These are phyloP conservation scores for Castanea mollissima DNA, from an alignment of 306 rosid species.

Conservation along the genomic window DNA sequence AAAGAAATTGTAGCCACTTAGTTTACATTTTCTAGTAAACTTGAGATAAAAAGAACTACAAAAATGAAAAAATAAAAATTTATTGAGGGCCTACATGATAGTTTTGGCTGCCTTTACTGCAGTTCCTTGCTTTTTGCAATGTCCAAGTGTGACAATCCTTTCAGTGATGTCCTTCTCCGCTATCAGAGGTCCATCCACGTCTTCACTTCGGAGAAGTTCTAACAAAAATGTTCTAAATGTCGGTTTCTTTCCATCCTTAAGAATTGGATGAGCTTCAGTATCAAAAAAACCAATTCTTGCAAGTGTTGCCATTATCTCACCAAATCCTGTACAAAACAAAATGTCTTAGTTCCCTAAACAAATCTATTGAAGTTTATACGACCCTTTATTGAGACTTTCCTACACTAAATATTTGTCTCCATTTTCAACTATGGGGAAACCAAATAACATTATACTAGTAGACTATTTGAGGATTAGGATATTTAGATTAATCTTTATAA, in stretches of 20 bases:
- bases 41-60: constrained; percentile 10
- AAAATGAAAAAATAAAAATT: background rate
- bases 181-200: constrained; percentile 27
- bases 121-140: constrained; percentile 60
- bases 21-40: background rate
- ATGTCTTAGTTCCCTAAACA: constrained; percentile 17
- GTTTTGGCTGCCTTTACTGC: constrained; percentile 79
- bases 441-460: background rate
- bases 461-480: background rate
- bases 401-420: background rate
- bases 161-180: constrained; percentile 60
- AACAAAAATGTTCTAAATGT: constrained; percentile 60
- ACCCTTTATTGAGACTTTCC: background rate
- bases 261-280: constrained; percentile 53
- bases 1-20: background rate
- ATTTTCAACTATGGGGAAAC: background rate
- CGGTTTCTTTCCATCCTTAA: constrained; percentile 50
- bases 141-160: constrained; percentile 50
- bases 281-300: constrained; percentile 75
- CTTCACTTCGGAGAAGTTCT: constrained; percentile 53
- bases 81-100: constrained; percentile 49
- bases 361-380: background rate
- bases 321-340: constrained; percentile 48
- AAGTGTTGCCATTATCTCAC: constrained; percentile 82
- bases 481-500: background rate